Percentiles rank a stretch among this genome's conserved stretches.
Evolutionary conservation across 2,329 filamentous ascomycete species (phyloP).

Genomic region (Alternaria viburni): DNA sequence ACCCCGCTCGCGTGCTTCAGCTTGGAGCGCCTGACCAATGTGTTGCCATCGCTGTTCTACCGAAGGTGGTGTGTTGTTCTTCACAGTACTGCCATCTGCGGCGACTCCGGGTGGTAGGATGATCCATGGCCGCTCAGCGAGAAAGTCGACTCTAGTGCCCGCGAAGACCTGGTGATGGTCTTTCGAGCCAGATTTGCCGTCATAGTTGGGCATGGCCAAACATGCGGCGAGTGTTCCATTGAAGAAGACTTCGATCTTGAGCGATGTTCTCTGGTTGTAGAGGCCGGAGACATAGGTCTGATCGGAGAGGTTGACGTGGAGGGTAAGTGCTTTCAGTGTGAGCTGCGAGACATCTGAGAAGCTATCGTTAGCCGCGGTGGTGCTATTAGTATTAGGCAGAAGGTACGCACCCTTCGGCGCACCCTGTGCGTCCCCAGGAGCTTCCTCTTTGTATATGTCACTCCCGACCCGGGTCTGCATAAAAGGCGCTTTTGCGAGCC

Average conservation of each 20-base stretch:
- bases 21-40: constrained; percentile 36
- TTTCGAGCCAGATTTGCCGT: constrained; percentile 23
- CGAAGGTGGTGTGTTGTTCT: constrained; percentile 4
- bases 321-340: constrained; percentile 30
- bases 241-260: constrained; percentile 57
- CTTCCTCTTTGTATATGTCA: neutral
- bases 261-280: constrained; percentile 32
- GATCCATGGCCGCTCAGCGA: constrained; percentile 55
- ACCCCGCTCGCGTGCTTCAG: constrained; percentile 47
- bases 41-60: constrained; percentile 44
- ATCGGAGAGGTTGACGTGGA: constrained; percentile 41
- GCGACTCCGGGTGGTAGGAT: constrained; percentile 40
- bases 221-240: constrained; percentile 53
- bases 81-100: constrained; percentile 26
- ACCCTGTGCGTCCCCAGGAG: neutral
- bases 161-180: constrained; percentile 41
- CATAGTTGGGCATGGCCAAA: constrained; percentile 30
- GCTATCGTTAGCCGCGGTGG: neutral
- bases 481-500: constrained; percentile 40
- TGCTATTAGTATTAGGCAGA: neutral
- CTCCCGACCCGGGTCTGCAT: constrained; percentile 35
- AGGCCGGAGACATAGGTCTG: constrained; percentile 38
- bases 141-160: constrained; percentile 48
- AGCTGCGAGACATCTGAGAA: neutral
- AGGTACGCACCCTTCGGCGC: neutral